Percentiles rank a stretch among this genome's conserved stretches.
phyloP scores from a whole-genome alignment of 139 green algal genomes.

The Deuterostichococcus epilithicus region DNA sequence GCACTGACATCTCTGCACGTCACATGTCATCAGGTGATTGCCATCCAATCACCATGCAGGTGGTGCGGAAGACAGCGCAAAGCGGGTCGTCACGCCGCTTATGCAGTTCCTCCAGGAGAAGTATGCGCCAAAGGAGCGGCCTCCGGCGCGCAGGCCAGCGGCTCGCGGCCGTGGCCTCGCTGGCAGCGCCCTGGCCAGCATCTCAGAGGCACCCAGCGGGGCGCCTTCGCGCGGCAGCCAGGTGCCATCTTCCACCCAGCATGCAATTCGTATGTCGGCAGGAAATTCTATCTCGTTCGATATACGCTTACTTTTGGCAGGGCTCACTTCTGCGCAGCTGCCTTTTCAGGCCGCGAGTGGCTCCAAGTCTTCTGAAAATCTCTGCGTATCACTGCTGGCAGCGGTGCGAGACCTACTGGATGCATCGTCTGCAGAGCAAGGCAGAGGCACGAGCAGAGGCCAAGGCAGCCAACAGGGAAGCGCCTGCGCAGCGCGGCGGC shows the following conservation, averaged over 20 bases:
- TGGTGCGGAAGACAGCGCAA: neutral
- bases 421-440: neutral
- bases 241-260: neutral
- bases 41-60: neutral
- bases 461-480: neutral
- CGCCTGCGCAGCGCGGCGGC: neutral
- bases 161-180: neutral
- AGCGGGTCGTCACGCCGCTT: constrained; percentile 26
- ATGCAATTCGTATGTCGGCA: too few relatives aligned
- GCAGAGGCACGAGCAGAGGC: neutral
- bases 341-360: too few relatives aligned
- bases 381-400: too few relatives aligned
- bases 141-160: neutral
- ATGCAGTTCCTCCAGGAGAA: constrained; percentile 35
- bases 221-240: neutral
- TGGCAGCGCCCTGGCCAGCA: neutral
- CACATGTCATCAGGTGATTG: neutral
- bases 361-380: too few relatives aligned
- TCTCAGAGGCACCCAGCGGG: neutral
- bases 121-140: constrained; percentile 4
- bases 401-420: too few relatives aligned
- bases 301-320: too few relatives aligned
- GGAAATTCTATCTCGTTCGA: too few relatives aligned
- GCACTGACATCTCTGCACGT: neutral
- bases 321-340: too few relatives aligned